Evolutionary conservation across 768 basidiomycete genomes (phyloP).

Genomic region (Ramaria sp.): DNA sequence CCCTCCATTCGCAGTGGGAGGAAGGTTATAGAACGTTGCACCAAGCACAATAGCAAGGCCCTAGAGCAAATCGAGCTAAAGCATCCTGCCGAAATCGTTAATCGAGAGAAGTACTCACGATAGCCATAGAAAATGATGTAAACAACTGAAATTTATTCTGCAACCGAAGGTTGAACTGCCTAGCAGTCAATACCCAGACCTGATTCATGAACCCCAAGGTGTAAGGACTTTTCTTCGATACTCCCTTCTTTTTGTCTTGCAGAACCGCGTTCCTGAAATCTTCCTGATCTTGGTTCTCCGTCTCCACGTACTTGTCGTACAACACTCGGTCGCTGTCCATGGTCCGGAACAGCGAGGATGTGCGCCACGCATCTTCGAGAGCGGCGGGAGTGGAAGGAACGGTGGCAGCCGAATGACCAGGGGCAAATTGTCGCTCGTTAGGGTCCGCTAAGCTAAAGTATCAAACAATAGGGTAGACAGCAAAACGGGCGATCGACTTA

Average conservation of each 20-base stretch:
- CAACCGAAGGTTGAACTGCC: constrained; percentile 63
- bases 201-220: constrained; percentile 72
- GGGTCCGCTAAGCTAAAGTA: constrained; percentile 40
- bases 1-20: constrained; percentile 62
- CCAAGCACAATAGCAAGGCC: constrained; percentile 57
- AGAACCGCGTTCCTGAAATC: constrained; percentile 68
- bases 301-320: constrained; percentile 45
- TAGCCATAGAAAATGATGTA: constrained; percentile 55
- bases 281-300: constrained; percentile 54
- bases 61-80: constrained; percentile 20
- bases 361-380: constrained; percentile 52
- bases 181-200: constrained; percentile 52
- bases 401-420: constrained; percentile 43
- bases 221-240: constrained; percentile 71
- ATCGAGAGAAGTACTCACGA: constrained; percentile 30
- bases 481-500: neutral
- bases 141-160: constrained; percentile 73
- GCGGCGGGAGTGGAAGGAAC: constrained; percentile 59
- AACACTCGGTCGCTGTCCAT: constrained; percentile 35
- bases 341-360: constrained; percentile 33
- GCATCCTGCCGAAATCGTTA: neutral
- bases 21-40: constrained; percentile 62
- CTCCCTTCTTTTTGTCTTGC: constrained; percentile 68
- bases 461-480: neutral
- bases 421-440: constrained; percentile 72